Conservation (phyloP, 192 early-diverging fungal species). For the Lobulomyces angularis region DNA sequence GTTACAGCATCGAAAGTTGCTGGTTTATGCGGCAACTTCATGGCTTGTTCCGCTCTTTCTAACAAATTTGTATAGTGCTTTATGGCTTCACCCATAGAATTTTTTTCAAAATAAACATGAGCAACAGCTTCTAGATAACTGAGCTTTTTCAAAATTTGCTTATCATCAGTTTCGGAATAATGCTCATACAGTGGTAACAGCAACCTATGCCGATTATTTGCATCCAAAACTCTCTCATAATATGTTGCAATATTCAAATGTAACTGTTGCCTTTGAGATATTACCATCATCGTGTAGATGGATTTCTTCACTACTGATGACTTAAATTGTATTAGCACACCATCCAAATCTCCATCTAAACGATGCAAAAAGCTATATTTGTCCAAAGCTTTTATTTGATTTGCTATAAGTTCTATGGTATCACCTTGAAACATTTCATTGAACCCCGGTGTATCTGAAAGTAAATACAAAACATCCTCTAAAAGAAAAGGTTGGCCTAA, state of each 20-base stretch:
- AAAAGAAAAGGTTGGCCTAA: constrained; percentile 32
- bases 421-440: constrained; percentile 12
- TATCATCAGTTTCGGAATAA: constrained; percentile 27
- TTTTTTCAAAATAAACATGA: constrained; percentile 26
- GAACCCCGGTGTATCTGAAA: constrained; percentile 12
- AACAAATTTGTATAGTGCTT: constrained; percentile 30
- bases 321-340: constrained; percentile 23
- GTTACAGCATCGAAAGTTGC: constrained; percentile 8
- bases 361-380: constrained; percentile 33
- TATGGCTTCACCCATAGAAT: constrained; percentile 21
- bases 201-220: constrained; percentile 16
- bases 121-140: constrained; percentile 24
- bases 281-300: constrained; percentile 36
- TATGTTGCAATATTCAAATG: constrained; percentile 27
- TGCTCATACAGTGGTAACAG: constrained; percentile 34
- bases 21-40: constrained; percentile 3
- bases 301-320: constrained; percentile 35
- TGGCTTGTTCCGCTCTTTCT: constrained; percentile 6
- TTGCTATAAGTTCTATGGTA: constrained; percentile 7
- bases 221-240: constrained; percentile 28
- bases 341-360: constrained; percentile 15
- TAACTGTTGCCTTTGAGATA: constrained; percentile 31
- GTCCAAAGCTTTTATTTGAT: constrained; percentile 17
- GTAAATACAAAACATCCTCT: constrained; percentile 34
- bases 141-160: constrained; percentile 21